These are phyloP conservation scores for Plasmodium reichenowi DNA, from an alignment of 169 alveolate species.

Conservation along the genomic window DNA sequence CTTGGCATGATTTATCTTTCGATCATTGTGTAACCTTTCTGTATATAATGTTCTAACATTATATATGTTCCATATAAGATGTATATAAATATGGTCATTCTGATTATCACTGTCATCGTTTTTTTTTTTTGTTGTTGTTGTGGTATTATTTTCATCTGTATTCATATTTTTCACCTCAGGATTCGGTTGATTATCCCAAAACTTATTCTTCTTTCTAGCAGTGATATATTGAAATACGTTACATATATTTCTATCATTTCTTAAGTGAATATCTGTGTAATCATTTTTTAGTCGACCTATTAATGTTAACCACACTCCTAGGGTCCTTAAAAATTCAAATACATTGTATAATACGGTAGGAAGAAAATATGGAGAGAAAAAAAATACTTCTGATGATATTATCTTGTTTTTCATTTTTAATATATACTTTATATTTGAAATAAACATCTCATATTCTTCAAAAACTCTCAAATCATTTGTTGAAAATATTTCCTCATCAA, in stretches of 20 bases:
- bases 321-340: conserved; percentile 35
- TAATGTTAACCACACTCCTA: conserved; percentile 43
- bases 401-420: conserved; percentile 59
- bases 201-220: conserved; percentile 10
- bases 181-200: neutral
- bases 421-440: conserved; percentile 50
- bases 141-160: neutral
- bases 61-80: conserved; percentile 46
- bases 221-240: conserved; percentile 67
- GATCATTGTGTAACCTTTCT: conserved; percentile 3
- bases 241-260: neutral
- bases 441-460: conserved; percentile 65
- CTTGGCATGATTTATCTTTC: conserved; percentile 1
- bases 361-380: conserved; percentile 50
- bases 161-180: neutral
- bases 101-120: neutral
- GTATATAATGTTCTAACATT: conserved; percentile 21
- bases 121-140: neutral
- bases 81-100: conserved; percentile 25
- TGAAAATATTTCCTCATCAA: neutral
- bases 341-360: conserved; percentile 16
- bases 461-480: conserved; percentile 18
- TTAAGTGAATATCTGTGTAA: conserved; percentile 24
- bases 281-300: conserved; percentile 22
- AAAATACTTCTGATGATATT: conserved; percentile 23